These are phyloP conservation scores for Arachis stenosperma DNA, from an alignment of 306 rosid species.

Conservation along the genomic window DNA sequence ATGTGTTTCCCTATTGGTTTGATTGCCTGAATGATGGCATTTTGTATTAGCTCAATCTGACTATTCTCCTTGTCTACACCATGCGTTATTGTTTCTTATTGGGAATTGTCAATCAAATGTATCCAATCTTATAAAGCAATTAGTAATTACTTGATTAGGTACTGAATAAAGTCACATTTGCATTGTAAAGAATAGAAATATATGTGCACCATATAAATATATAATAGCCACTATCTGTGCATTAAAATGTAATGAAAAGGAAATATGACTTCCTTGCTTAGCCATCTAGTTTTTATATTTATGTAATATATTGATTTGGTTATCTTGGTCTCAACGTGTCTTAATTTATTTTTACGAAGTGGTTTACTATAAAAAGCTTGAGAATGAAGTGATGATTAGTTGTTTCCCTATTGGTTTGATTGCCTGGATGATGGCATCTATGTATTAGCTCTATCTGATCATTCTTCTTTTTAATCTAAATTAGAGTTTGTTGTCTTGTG, in stretches of 20 bases:
- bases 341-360: neutral
- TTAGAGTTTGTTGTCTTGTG: too few relatives aligned
- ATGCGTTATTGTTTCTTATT: neutral
- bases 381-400: constrained; percentile 45
- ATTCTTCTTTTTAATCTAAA: constrained; percentile 32
- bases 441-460: constrained; percentile 60
- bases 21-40: constrained; percentile 1
- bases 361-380: neutral
- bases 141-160: neutral
- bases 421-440: constrained; percentile 48
- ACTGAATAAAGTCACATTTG: neutral
- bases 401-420: constrained; percentile 57
- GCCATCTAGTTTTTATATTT: neutral
- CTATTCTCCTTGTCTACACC: constrained; percentile 32
- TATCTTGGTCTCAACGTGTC: neutral
- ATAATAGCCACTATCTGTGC: too few relatives aligned
- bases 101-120: neutral
- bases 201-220: too few relatives aligned
- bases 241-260: neutral
- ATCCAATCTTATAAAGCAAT: neutral
- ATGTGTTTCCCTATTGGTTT: constrained; percentile 51
- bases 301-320: too few relatives aligned
- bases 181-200: neutral
- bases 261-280: neutral
- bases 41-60: constrained; percentile 57